A percentile compares a stretch with the other conserved stretches of the same genome.
Evolutionary conservation across 108 stramenopile species (phyloP).

Genomic region (Pseudonitzschia multiseries): DNA sequence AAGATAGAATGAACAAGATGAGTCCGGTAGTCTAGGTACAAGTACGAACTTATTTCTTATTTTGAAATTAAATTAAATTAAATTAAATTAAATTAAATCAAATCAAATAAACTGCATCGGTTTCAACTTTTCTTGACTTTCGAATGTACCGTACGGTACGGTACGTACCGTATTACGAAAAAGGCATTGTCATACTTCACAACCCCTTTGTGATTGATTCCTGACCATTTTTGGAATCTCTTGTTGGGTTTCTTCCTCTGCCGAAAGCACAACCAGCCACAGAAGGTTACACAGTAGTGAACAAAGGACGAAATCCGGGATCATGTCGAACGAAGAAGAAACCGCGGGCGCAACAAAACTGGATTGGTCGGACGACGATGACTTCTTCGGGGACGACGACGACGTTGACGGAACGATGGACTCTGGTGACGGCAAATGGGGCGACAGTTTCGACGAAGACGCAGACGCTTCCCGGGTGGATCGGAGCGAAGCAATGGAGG

Average conservation of each 20-base stretch:
- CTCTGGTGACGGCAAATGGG: not conserved
- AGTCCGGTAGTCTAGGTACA: too few species aligned
- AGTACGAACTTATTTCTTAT: too few species aligned
- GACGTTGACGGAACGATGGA: not conserved
- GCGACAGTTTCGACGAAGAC: not conserved
- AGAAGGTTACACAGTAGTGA: not conserved
- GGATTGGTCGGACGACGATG: slow-evolving; percentile 10
- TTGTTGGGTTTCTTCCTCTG: not conserved
- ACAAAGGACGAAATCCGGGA: not conserved
- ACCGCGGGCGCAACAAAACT: not conserved
- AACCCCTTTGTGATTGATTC: too few species aligned
- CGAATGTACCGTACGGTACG: too few species aligned
- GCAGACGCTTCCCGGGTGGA: not conserved
- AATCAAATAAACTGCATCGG: too few species aligned
- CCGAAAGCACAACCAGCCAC: not conserved
- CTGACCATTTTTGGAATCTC: too few species aligned
- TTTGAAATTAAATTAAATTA: too few species aligned
- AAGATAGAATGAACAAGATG: too few species aligned
- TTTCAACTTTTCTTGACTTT: too few species aligned
- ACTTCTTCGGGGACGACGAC: slow-evolving; percentile 5
- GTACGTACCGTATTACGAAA: too few species aligned
- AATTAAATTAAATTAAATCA: too few species aligned
- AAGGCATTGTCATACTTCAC: too few species aligned
- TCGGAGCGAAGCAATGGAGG: not conserved
- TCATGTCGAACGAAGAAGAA: not conserved